Evolutionary conservation across 768 basidiomycete genomes (phyloP), one percentile per base, ranked within the genome.

Genomic region (Rhizopogon vulgaris): DNA sequence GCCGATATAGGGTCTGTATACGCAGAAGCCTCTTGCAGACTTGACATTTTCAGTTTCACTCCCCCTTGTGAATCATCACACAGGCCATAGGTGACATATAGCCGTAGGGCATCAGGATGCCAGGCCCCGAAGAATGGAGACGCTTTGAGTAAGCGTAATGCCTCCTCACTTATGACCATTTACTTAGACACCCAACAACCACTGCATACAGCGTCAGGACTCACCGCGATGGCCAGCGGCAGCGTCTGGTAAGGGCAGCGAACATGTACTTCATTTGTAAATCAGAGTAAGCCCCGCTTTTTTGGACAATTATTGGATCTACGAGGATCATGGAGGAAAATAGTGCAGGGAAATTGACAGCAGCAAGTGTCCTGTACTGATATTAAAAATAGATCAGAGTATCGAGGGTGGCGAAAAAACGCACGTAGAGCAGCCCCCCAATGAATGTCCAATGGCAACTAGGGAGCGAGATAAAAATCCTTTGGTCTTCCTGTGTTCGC

Each of bases 361-460:
- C 86, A 1, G 83, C 88, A 37, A 83, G 77, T n/a, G 79, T 64
- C 14, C 86, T 90, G 56, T 10, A 22, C 18, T 28, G 18, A 46
- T 4, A 34, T 46, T 22, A 14, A 22, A 14, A 7, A 47, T 28
- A 39, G 18, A 54, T 57, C 17, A 53, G 37, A 36, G 18, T 34
- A 28, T 30, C 9, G n/a, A 30, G 6, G 25, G 27, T 18, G 42
- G 22, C 10, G 24, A 50, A 15, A 47, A 6, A 50, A 74, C 88
- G 61, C 62, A 90, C 84, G 81, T 76, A 2, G 83, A 81, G 61
- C 83, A 84, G 2, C 88, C 93, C 17, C 94, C 90, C 48, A 90
- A 83, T 0, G 91, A 94, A 63, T 96, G 94, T 0, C 91, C 93
- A 3, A 92, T 70, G 4, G 74, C 81, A 18, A 92, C 71, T 2